These are phyloP conservation scores for Cystobasidium slooffiae DNA, from an alignment of 1,284 basidiomycete genomes.

Conservation along the genomic window DNA sequence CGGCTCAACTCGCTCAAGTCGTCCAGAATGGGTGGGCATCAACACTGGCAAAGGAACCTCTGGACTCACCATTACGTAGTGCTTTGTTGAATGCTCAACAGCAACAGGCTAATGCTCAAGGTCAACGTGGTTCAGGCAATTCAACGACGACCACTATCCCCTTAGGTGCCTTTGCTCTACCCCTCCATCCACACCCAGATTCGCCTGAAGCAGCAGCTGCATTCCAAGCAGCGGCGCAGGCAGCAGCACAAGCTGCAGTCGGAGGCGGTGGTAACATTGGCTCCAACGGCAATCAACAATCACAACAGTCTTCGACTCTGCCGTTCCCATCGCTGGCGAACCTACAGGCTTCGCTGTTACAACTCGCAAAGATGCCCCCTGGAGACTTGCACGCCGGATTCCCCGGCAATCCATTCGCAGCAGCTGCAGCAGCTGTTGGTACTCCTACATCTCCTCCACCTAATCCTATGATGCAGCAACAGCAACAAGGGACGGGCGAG, in stretches of 20 bases:
- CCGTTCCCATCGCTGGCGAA: conserved; percentile 40
- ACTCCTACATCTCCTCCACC: conserved; percentile 18
- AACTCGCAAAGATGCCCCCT: conserved; percentile 40
- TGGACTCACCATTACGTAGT: conserved; percentile 42
- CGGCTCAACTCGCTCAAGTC: conserved; percentile 55
- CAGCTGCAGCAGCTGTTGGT: background rate
- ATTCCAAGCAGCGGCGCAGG: conserved; percentile 60
- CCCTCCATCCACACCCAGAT: conserved; percentile 57
- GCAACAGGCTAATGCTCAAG: conserved; percentile 37
- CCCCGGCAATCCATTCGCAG: conserved; percentile 21
- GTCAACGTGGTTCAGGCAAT: conserved; percentile 18
- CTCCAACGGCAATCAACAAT: background rate
- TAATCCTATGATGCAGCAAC: conserved; percentile 4
- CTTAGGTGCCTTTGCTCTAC: conserved; percentile 52
- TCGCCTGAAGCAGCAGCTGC: conserved; percentile 59
- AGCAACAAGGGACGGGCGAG: conserved; percentile 35
- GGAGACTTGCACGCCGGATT: conserved; percentile 27
- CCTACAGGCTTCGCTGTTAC: conserved; percentile 27
- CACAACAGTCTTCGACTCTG: background rate
- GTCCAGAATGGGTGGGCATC: conserved; percentile 50
- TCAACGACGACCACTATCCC: conserved; percentile 51
- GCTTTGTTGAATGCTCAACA: conserved; percentile 24
- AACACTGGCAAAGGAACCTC: conserved; percentile 52
- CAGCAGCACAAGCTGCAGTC: conserved; percentile 53
- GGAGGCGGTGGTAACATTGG: conserved; percentile 62